Conservation (phyloP, 306 rosid genomes). For the Argentina anserina region DNA sequence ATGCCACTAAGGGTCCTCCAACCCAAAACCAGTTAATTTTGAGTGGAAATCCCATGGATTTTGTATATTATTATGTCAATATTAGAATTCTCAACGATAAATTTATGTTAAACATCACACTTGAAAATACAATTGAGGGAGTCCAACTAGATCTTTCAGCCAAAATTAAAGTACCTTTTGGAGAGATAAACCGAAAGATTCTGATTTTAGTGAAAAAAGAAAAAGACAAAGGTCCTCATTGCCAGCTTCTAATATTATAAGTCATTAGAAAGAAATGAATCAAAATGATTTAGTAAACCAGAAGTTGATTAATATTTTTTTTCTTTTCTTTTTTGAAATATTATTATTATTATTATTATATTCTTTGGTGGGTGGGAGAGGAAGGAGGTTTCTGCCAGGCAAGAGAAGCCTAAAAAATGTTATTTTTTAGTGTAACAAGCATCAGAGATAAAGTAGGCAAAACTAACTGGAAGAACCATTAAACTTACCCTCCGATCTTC, state of each 20-base stretch:
- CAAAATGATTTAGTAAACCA: neutral
- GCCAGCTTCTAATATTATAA: neutral
- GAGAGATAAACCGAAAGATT: neutral
- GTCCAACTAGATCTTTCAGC: neutral
- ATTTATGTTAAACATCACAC: neutral
- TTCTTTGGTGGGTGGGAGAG: neutral
- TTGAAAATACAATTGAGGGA: neutral
- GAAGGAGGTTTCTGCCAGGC: neutral
- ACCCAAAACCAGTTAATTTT: neutral
- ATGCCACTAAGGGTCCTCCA: neutral
- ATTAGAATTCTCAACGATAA: neutral
- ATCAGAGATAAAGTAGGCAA: conserved; percentile 20
- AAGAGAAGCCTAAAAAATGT: neutral
- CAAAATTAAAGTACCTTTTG: neutral
- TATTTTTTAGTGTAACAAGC: neutral
- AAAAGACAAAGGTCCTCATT: neutral
- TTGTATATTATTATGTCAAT: neutral
- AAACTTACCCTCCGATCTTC: conserved; percentile 90
- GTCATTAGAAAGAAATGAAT: neutral
- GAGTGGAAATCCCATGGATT: neutral
- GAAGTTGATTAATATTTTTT: neutral
- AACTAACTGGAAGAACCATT: conserved; percentile 5
- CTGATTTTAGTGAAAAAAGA: too few species aligned
- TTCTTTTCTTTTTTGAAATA: neutral
- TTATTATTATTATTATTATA: neutral